These are phyloP conservation scores for Tylopilus balloui DNA, from an alignment of 768 basidiomycete species.

Conservation along the genomic window DNA sequence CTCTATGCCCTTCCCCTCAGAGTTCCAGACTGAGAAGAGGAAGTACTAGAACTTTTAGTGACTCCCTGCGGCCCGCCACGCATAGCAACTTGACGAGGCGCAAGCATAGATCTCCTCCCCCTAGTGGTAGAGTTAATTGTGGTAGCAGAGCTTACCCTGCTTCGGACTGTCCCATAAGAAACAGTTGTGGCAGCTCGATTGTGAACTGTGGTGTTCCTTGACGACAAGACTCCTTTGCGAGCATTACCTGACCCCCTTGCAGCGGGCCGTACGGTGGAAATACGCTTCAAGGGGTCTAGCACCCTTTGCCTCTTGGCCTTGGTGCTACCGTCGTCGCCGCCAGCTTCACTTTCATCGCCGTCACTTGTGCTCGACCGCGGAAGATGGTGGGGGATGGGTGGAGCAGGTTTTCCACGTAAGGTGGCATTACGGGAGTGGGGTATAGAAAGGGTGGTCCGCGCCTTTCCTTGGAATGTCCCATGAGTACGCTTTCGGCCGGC, in stretches of 20 bases:
- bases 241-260: slow-evolving; percentile 9
- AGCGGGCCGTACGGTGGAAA: slow-evolving; percentile 25
- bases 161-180: slow-evolving; percentile 9
- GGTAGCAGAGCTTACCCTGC: slow-evolving; percentile 10
- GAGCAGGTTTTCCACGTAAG: slow-evolving; percentile 21
- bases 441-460: background rate
- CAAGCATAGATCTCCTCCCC: slow-evolving; percentile 10
- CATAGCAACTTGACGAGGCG: slow-evolving; percentile 9
- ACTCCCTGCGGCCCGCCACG: slow-evolving; percentile 11
- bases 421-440: slow-evolving; percentile 24
- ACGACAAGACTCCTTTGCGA: slow-evolving; percentile 14
- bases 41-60: slow-evolving; percentile 22
- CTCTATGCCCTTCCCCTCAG: slow-evolving; percentile 12
- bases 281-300: slow-evolving; percentile 23
- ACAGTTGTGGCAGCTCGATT: slow-evolving; percentile 6
- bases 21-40: slow-evolving; percentile 27
- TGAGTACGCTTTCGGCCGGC: slow-evolving; percentile 42
- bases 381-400: slow-evolving; percentile 7
- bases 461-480: slow-evolving; percentile 6
- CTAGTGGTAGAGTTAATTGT: slow-evolving; percentile 9
- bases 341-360: slow-evolving; percentile 15
- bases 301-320: slow-evolving; percentile 26
- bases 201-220: slow-evolving; percentile 8
- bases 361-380: slow-evolving; percentile 20
- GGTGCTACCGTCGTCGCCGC: slow-evolving; percentile 4